Evolutionary conservation across 305 asterid species (phyloP), one percentile per base, ranked within the genome.

Genomic region (Rubia peregrina): DNA sequence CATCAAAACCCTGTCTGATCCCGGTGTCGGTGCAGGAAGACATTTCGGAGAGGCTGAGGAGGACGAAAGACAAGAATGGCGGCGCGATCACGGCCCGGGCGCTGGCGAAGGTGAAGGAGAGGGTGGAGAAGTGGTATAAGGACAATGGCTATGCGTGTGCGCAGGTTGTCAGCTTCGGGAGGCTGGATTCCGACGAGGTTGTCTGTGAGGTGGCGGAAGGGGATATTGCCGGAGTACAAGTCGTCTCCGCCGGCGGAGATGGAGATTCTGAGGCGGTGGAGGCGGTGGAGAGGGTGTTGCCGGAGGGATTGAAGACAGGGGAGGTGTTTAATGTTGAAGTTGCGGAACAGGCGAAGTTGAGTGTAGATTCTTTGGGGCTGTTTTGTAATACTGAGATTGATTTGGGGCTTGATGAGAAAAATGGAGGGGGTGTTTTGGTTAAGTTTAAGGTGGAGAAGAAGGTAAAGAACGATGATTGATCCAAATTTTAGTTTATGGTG

Each of bases 181-280:
- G 91, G 79, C 78, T 91, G 86, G 89, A 94, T 75, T 87, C 97
- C 0, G 86, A 76, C 41, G 96, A 94, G 81, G 90, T 94, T 69
- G 96, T 94, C 43, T 93, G 96, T 78, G 98, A 93, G 87, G 97
- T 93, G 73, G 97, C 88, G 76, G 98, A 93, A 85, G 98, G 98
- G 6, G 98, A 93, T 81, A 86, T 93, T 71, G 89, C 98, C 4
- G 90, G 88, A 79, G 75, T 93, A 69, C 96, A 93, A 81, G 85
- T 89, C 76, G 95, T 85, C 80, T 96, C 17, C 26, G 97, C 95
- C 69, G 91, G 86, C 71, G 42, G 19, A 30, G 33, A 30, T 30
- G 33, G 33, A 30, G 33, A 30, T 30, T 30, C 38, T 7, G 3
- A 43, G 85, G 96, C 14, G 61, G 30, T 30, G 66, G 91, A 24